Evolutionary conservation across 2,329 filamentous ascomycete species (phyloP), one percentile per base, ranked within the genome.

Genomic region (Dactylella cylindrospora): DNA sequence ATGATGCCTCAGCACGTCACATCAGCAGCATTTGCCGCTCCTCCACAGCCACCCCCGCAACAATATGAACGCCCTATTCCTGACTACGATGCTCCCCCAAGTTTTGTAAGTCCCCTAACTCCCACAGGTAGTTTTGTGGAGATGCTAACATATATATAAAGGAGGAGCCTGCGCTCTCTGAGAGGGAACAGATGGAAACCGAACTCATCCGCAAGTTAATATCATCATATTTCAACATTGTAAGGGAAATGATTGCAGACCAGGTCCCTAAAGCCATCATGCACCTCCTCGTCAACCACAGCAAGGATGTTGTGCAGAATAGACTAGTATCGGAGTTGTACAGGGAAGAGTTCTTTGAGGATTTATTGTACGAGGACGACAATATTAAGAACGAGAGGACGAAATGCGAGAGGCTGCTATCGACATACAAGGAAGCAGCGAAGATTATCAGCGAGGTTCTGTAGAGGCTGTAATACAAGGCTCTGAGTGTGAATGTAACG

Each of bases 201-300:
- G 93, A 98, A 74, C 83, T 98, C 32, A 98, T 98, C 72, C 86
- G 91, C 39, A 88, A 90, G 39, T 82, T 98, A 53, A 98, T 98
- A 73, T 95, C 88, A 25, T 96, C 90, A 1, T 98, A 98, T 78
- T 98, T 98, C 79, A 95, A 95, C 73, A 98, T 98, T 70, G 93
- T 98, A 39, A 88, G 93, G 65, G 93, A 98, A 75, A 91, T 89
- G n/a, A 95, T 96, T 69, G 91, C 91, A 36, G 93, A 98, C 72
- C 91, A 97, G 75, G 93, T 98, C 8, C 93, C 93, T 67, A 98
- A 98, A 76, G 93, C 93, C 3, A 86, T 98, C 68, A 98, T 98
- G 93, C 93, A 98, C 73, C 82, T 98, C 39, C 81, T 98, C 26
- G 93, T 98, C 71, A 98, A 98, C 75, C 88, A 96, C 77, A 95